phyloP scores from a whole-genome alignment of 2,329 filamentous ascomycete species.

The Plectosphaerella sp. region DNA sequence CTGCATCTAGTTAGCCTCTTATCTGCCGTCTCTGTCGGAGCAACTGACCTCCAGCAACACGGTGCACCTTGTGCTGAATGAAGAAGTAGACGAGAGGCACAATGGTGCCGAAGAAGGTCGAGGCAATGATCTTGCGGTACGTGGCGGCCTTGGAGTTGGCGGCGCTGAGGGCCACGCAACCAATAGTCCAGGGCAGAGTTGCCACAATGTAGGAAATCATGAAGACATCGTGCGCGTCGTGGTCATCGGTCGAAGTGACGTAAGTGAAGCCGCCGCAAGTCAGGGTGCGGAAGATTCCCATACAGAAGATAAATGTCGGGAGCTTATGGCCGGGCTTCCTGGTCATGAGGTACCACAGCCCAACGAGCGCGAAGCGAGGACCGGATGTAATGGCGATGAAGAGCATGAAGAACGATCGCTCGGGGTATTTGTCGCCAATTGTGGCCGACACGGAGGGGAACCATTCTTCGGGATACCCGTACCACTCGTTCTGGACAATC shows the following conservation, averaged over 20 bases:
- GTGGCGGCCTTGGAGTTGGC: constrained; percentile 77
- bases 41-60: constrained; percentile 78
- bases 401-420: constrained; percentile 93
- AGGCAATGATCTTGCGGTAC: constrained; percentile 81
- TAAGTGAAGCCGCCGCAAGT: constrained; percentile 99
- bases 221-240: constrained; percentile 98
- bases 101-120: constrained; percentile 84
- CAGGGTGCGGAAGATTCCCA: constrained; percentile 82
- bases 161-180: constrained; percentile 84
- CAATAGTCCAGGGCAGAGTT: constrained; percentile 91
- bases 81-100: constrained; percentile 94
- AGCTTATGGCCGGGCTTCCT: constrained; percentile 68
- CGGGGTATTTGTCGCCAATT: constrained; percentile 94
- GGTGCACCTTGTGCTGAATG: constrained; percentile 97
- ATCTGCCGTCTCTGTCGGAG: neutral
- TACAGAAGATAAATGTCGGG: constrained; percentile 74
- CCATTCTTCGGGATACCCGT: constrained; percentile 92
- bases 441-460: constrained; percentile 95
- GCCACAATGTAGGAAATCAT: constrained; percentile 98
- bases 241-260: constrained; percentile 95
- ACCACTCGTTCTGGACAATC: constrained; percentile 96
- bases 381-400: constrained; percentile 97
- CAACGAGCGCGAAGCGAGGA: constrained; percentile 85
- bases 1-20: constrained; percentile 38
- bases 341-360: constrained; percentile 87